Conservation (phyloP, 179 eudicot genomes). For the Amaranthus tricolor region DNA sequence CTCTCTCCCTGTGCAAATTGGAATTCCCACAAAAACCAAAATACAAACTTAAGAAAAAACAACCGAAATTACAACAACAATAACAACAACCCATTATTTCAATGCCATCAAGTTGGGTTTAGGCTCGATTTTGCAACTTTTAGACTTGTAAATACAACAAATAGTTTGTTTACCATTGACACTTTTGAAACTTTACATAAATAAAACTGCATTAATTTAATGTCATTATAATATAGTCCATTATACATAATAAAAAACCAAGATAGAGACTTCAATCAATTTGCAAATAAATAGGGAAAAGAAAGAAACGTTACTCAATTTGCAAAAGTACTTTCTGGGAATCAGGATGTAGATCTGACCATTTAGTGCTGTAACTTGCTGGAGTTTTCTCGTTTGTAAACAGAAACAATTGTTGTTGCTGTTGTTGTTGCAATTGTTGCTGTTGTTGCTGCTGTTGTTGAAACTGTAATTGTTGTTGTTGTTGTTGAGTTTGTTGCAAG, state of each 20-base stretch:
- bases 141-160: too few species aligned
- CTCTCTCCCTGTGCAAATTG: conserved; percentile 57
- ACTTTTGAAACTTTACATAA: conserved; percentile 3
- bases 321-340: conserved; percentile 77
- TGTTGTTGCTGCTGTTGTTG: conserved; percentile 40
- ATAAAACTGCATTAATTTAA: background rate
- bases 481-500: conserved; percentile 32
- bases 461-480: conserved; percentile 32
- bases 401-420: conserved; percentile 68
- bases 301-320: conserved; percentile 56
- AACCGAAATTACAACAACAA: too few species aligned
- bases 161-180: too few species aligned
- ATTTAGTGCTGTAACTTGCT: conserved; percentile 74
- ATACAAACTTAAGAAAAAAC: too few species aligned
- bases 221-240: background rate
- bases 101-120: too few species aligned
- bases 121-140: too few species aligned
- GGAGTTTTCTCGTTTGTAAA: conserved; percentile 84
- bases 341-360: conserved; percentile 96
- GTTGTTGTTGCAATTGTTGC: conserved; percentile 52
- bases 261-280: too few species aligned
- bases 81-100: background rate
- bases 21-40: background rate
- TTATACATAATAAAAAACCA: background rate
- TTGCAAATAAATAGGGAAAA: background rate